Base-by-base conservation (phyloP, 768 basidiomycete genomes). In the Kwoniella europaea region DNA sequence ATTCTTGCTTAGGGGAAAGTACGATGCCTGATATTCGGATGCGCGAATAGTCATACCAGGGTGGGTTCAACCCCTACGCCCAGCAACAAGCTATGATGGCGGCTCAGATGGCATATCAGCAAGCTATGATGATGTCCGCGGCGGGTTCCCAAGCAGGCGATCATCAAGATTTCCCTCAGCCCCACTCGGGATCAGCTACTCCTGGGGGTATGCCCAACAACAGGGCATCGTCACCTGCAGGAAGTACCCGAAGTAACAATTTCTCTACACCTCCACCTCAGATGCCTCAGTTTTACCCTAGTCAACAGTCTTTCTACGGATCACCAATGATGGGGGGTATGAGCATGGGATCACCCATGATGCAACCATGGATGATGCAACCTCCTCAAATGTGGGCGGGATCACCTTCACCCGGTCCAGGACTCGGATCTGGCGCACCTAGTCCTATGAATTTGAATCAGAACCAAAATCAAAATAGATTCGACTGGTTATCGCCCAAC, bases 21-120 rank as follows among this genome's bases (percentile, higher is more conserved):
- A 78, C 52, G 5, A 10, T 18, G 16, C n/a, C n/a, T 57, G 55
- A 5, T 29, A 12, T 50, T 3, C n/a, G 42, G 41, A 43, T 16
- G 7, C n/a, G 59, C 46, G 22, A 44, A 16, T 35, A 76, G 72
- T 65, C 67, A 10, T 74, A 74, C 43, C 69, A 71, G 55, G 76
- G 76, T 5, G 74, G 72, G 7, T 78, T 73, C 64, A 82, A 83
- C 65, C 79, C 82, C 3, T 82, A 79, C 55, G 79, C 78, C 6
- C 81, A 82, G 35, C 82, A 83, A 75, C 78, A 83, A 71, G 84
- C 84, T 1, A 83, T 84, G 84, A 80, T 85, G 79, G 84, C 84
- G n/a, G 84, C 84, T 55, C 83, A 84, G 67, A 79, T 81, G 73
- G 84, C 84, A 10, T 85, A 85, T 67, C 83, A 84, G 35, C 82